Evolutionary conservation across 345 rosid genomes (phyloP).

Genomic region (Mallotus nudiflorus): DNA sequence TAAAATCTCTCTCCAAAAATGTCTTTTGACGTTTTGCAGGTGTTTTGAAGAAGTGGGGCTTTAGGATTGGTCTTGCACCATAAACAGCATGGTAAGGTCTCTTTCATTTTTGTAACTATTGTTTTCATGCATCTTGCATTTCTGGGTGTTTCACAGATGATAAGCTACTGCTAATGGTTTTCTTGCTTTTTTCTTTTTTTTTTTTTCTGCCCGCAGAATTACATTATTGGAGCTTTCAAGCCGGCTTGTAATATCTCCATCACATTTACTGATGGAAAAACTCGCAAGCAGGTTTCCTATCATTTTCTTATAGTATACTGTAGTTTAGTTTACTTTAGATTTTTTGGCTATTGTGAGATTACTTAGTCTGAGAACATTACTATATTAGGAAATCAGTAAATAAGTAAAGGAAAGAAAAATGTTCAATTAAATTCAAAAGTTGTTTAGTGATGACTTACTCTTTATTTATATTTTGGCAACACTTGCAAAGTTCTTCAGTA

Average conservation of each 20-base stretch:
- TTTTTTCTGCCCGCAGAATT: slow-evolving; percentile 50
- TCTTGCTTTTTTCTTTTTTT: not conserved
- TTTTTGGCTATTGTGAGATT: no score
- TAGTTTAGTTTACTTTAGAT: not conserved
- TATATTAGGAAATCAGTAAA: no score
- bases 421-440: not conserved
- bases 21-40: slow-evolving; percentile 1
- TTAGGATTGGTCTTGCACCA: not conserved
- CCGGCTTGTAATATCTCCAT: slow-evolving; percentile 77
- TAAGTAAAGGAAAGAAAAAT: not conserved
- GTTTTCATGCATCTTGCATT: not conserved
- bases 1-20: no score
- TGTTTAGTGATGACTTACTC: no score
- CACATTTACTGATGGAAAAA: slow-evolving; percentile 75
- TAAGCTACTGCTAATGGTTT: no score
- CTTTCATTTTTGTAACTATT: not conserved
- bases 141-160: not conserved
- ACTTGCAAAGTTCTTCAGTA: not conserved
- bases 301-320: no score
- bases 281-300: slow-evolving; percentile 82
- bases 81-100: slow-evolving; percentile 9
- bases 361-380: no score
- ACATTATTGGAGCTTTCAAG: slow-evolving; percentile 93
- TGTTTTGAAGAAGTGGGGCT: not conserved
- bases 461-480: not conserved